A percentile compares a stretch with the other conserved stretches of the same genome.
phyloP scores from a whole-genome alignment of 495 filamentous ascomycete genomes.

The Hypomontagnella submonticulosa region DNA sequence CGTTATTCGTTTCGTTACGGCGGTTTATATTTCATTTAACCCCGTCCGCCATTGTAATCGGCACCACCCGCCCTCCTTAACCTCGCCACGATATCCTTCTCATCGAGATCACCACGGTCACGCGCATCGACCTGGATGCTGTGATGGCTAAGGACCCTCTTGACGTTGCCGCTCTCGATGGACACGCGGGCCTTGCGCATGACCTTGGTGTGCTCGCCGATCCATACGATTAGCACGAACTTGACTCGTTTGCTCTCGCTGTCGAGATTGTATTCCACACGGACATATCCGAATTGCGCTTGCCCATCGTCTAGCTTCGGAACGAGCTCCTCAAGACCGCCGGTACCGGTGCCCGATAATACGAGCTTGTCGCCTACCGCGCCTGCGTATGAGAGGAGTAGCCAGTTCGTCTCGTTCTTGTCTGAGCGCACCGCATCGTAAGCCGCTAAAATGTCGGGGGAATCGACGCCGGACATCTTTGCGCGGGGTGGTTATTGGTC shows the following conservation, averaged over 20 bases:
- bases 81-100: slow-evolving; percentile 62
- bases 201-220: slow-evolving; percentile 64
- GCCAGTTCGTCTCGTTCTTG: slow-evolving; percentile 66
- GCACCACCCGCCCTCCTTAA: slow-evolving; percentile 67
- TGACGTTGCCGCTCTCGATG: slow-evolving; percentile 67
- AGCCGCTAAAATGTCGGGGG: slow-evolving; percentile 59
- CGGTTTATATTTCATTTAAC: slow-evolving; percentile 27
- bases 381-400: slow-evolving; percentile 64
- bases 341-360: slow-evolving; percentile 60
- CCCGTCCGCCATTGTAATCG: slow-evolving; percentile 68
- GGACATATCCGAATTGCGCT: slow-evolving; percentile 67
- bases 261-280: slow-evolving; percentile 69
- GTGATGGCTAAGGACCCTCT: slow-evolving; percentile 64
- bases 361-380: slow-evolving; percentile 58
- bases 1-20: neutral
- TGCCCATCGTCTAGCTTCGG: slow-evolving; percentile 57
- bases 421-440: slow-evolving; percentile 65
- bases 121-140: slow-evolving; percentile 63
- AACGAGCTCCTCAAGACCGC: slow-evolving; percentile 62
- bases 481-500: slow-evolving; percentile 6
- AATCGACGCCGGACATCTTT: slow-evolving; percentile 58
- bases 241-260: slow-evolving; percentile 68
- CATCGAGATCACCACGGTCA: slow-evolving; percentile 63
- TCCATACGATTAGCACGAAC: slow-evolving; percentile 68
- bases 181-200: slow-evolving; percentile 69